A percentile compares a stretch with the other conserved stretches of the same genome.
Conservation (phyloP, 805 yeast genomes). For the Metschnikowia lochheadii region DNA sequence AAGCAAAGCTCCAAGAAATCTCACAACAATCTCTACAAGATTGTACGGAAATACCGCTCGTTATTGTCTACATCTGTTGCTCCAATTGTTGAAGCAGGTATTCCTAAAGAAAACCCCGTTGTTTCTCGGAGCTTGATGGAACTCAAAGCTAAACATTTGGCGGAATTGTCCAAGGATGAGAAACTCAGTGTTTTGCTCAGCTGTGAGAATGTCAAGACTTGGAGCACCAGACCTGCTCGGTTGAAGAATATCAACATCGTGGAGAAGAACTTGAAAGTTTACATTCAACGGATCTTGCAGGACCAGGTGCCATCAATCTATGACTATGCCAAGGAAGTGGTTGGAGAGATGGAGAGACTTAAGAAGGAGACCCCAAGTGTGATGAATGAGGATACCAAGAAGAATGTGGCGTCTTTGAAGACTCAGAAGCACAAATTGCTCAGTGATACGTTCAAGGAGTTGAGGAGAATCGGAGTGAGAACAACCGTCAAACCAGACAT, state of each 20-base stretch:
- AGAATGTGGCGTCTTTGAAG: slow-evolving; percentile 59
- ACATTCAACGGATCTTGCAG: slow-evolving; percentile 30
- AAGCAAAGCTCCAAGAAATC: slow-evolving; percentile 91
- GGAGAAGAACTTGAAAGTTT: slow-evolving; percentile 52
- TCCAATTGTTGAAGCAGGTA: slow-evolving; percentile 57
- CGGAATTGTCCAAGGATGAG: slow-evolving; percentile 9
- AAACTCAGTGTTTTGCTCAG: slow-evolving; percentile 13
- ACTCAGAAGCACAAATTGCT: slow-evolving; percentile 76
- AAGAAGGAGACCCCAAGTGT: slow-evolving; percentile 73
- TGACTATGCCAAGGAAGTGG: slow-evolving; percentile 51
- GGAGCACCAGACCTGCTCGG: slow-evolving; percentile 56
- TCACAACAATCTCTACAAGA: slow-evolving; percentile 77
- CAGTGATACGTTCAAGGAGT: slow-evolving; percentile 71
- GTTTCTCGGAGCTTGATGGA: neutral
- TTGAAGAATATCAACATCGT: slow-evolving; percentile 50
- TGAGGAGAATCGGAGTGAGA: slow-evolving; percentile 73
- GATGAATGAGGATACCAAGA: slow-evolving; percentile 70
- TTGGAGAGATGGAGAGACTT: slow-evolving; percentile 57
- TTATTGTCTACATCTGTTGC: slow-evolving; percentile 50
- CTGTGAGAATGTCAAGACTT: slow-evolving; percentile 37
- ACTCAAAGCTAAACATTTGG: slow-evolving; percentile 1
- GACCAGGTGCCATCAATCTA: slow-evolving; percentile 47
- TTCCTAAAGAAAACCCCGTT: slow-evolving; percentile 21
- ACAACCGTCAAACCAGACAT: slow-evolving; percentile 62
- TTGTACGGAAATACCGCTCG: slow-evolving; percentile 76